phyloP scores from a whole-genome alignment of 331 rosid species.

The Dryas integrifolia region DNA sequence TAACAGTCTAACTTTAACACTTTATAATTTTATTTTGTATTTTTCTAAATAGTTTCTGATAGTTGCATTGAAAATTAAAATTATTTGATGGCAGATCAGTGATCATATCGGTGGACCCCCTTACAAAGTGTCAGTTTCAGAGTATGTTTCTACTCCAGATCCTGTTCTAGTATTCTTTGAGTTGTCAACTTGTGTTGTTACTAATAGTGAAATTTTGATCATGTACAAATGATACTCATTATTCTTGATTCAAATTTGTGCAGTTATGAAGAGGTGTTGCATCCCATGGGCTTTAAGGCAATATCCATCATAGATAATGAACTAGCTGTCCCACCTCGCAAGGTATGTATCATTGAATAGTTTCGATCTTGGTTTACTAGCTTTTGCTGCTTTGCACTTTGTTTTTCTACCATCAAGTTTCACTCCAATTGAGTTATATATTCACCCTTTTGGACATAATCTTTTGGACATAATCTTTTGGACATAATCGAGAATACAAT shows the following conservation, averaged over 20 bases:
- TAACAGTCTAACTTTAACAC: not conserved
- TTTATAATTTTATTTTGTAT: not conserved
- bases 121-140: constrained; percentile 42
- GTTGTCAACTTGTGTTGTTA: not conserved
- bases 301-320: constrained; percentile 34
- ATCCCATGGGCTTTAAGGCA: constrained; percentile 41
- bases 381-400: constrained; percentile 10
- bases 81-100: constrained; percentile 26
- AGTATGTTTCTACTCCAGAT: constrained; percentile 29
- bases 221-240: not conserved
- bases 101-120: constrained; percentile 46
- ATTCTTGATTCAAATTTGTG: constrained; percentile 5
- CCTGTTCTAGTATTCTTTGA: not conserved
- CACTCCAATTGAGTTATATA: not conserved
- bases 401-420: not conserved
- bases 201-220: not conserved
- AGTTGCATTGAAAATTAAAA: constrained; percentile 5
- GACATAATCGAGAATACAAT: not conserved
- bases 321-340: constrained; percentile 38
- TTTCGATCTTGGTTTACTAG: not conserved
- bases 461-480: not conserved
- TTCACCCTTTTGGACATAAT: not conserved
- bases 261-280: constrained; percentile 44
- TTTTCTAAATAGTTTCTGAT: constrained; percentile 2
- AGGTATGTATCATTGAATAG: constrained; percentile 19